A percentile compares a stretch with the other conserved stretches of the same genome.
Evolutionary conservation across 306 rosid genomes (phyloP).

Genomic region (Castanea sativa): DNA sequence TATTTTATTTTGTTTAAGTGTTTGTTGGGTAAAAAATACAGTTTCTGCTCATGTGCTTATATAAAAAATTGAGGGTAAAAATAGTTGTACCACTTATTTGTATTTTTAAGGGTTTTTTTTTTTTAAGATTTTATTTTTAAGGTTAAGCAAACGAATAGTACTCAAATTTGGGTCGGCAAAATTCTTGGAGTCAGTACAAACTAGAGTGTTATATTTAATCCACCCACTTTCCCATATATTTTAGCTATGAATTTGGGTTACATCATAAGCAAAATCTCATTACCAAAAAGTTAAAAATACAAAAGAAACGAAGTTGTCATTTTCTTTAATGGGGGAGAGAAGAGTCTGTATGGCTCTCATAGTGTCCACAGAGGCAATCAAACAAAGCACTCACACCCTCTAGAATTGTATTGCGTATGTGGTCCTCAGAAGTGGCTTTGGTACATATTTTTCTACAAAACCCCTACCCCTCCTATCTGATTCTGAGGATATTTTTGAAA

Average conservation of each 20-base stretch:
- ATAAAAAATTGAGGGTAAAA: too few relatives aligned
- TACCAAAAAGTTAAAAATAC: not conserved
- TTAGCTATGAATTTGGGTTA: not conserved
- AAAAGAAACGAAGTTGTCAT: not conserved
- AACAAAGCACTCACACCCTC: slow-evolving; percentile 2
- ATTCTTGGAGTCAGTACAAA: too few relatives aligned
- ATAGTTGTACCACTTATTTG: too few relatives aligned
- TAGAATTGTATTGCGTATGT: not conserved
- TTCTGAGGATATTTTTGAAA: not conserved
- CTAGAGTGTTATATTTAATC: not conserved
- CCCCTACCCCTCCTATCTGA: not conserved
- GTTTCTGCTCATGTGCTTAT: too few relatives aligned
- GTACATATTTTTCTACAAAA: not conserved
- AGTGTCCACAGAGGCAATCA: not conserved
- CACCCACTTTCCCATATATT: not conserved
- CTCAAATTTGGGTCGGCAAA: too few relatives aligned
- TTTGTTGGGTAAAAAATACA: too few relatives aligned
- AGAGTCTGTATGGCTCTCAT: not conserved
- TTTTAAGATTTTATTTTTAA: too few relatives aligned
- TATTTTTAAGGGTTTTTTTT: too few relatives aligned
- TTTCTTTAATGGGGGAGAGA: not conserved
- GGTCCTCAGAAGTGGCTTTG: not conserved
- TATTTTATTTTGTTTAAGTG: too few relatives aligned
- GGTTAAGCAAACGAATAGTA: too few relatives aligned
- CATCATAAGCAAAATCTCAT: not conserved